Base-by-base conservation (phyloP, 1,284 basidiomycete species). In the Trichosporon faecale region DNA sequence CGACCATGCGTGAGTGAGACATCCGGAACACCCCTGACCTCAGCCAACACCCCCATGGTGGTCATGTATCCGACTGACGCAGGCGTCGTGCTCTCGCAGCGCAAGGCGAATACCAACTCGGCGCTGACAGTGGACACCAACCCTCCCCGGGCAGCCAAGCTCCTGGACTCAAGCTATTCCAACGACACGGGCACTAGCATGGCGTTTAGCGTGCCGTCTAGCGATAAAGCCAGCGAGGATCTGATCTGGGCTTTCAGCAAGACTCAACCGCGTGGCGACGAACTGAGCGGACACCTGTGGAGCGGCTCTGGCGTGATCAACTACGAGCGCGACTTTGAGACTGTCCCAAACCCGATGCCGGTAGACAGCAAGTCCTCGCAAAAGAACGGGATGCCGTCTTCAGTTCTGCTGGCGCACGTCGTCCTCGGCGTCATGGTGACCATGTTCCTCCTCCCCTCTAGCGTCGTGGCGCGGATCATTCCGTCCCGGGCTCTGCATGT, bases 31-130 rank as follows among this genome's bases (percentile, higher is more conserved):
- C 4, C 0, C 14, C 68, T 71, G 37, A 71, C 60, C 8, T 5
- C 66, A 81, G 78, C 84, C 8, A 72, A 85, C 71, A 83, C 86
- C 11, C 86, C 88, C 0, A 88, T 90, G 87, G 87, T 90, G 66
- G 87, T 91, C 61, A 86, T 88, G 80, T 91, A 89, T 89, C 82
- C 86, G 7, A 88, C 89, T 75, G 78, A 80, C n/a, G 12, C 86
- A 88, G 86, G 86, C 8, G 80, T 84, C 1, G 89, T 88, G 11
- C 80, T 90, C 33, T 89, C 88, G 14, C 89, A 91, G 76, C 85
- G 89, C 35, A 79, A 78, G 27, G 86, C 89, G 0, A 69, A 82
- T 2, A 74, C 74, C 4, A 80, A 88, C 66, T 77, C 82, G 0
- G 83, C 85, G 84, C 90, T 89, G 1, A 85, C 72, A 79, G 80